Percentiles rank a stretch among this genome's conserved stretches.
Conservation (phyloP, 2,329 filamentous ascomycete genomes). For the Penicillium sp. region DNA sequence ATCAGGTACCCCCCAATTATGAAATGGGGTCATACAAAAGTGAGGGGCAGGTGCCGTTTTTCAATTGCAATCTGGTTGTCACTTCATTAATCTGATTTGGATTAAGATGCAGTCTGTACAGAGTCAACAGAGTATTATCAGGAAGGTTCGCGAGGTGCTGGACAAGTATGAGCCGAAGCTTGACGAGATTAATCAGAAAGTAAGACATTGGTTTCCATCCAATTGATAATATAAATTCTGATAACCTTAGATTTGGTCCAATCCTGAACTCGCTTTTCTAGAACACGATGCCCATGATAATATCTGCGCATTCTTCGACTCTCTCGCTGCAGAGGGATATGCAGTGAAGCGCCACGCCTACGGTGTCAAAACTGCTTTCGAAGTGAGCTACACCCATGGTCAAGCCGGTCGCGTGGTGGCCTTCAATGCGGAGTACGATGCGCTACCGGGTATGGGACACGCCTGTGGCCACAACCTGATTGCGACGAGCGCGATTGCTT, state of each 20-base stretch:
- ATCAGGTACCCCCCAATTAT: neutral
- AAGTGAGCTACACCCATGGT: constrained; percentile 25
- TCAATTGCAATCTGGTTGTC: neutral
- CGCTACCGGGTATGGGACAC: constrained; percentile 30
- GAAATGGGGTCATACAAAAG: neutral
- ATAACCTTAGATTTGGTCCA: constrained; percentile 16
- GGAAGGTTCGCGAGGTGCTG: constrained; percentile 7
- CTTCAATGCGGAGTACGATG: constrained; percentile 37
- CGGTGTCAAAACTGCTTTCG: constrained; percentile 10
- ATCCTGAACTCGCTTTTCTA: constrained; percentile 16
- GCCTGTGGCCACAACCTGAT: constrained; percentile 34
- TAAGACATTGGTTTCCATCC: neutral
- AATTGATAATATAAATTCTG: neutral
- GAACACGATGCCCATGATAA: constrained; percentile 17
- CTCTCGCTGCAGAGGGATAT: constrained; percentile 8
- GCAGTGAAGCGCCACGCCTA: constrained; percentile 13
- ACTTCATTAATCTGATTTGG: neutral
- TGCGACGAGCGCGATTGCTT: constrained; percentile 25
- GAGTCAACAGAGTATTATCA: constrained; percentile 6
- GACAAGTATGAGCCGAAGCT: constrained; percentile 20
- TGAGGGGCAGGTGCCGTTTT: neutral
- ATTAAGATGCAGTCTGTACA: constrained; percentile 2
- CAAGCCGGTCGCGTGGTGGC: constrained; percentile 27
- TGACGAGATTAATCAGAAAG: constrained; percentile 23
- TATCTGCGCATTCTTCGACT: constrained; percentile 16